Base-by-base conservation (phyloP, 129 eudicot species). In the Escallonia rubra region DNA sequence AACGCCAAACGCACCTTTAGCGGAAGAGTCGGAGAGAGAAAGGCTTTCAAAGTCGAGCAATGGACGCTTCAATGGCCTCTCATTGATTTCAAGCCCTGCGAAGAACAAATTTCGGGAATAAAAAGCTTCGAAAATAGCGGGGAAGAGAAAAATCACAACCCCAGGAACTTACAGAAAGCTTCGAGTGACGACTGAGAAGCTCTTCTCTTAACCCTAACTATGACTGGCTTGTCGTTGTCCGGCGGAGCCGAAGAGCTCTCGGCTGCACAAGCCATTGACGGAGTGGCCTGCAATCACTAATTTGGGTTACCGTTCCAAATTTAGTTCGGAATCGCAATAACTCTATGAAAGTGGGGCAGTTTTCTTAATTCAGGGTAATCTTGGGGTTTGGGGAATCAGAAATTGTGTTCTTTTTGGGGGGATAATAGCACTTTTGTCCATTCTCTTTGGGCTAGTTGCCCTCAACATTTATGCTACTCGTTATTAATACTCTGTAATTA, bases 31-130 rank as follows among this genome's bases (percentile, higher is more conserved):
- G 13, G 79, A 85, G 44, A 93, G 47, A 4, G 98, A 86, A 10
- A 93, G 85, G 59, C 89, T 93, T n/a, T 49, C 82, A 62, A 93
- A 86, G 69, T 93, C 99, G 44, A 89, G 62, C 77, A 82, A 78
- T 34, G 93, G 83, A 58, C 86, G 82, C 77, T 91, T 93, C 57
- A 79, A 42, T 16, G 99, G 95, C 66, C 99, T 81, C 68, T 84
- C 99, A 41, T 82, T 85, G 62, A 93, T 79, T 83, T 93, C 99
- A 60, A 93, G 96, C 99, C 98, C 98, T 93, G 71, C 45, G 5
- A 64, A n/a, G 40, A 3, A 41, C 6, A 46, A 41, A 10, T 7
- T 59, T 52, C 11, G 62, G 6, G 15, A 49, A 4, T 11, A 1
- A 10, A 34, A 49, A 1, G 3, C 16, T 16, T 5, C 1, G 10